Percentiles rank a stretch among this genome's conserved stretches.
Evolutionary conservation across 2,329 filamentous ascomycete species (phyloP).

Genomic region (Cordyceps tenuipes): DNA sequence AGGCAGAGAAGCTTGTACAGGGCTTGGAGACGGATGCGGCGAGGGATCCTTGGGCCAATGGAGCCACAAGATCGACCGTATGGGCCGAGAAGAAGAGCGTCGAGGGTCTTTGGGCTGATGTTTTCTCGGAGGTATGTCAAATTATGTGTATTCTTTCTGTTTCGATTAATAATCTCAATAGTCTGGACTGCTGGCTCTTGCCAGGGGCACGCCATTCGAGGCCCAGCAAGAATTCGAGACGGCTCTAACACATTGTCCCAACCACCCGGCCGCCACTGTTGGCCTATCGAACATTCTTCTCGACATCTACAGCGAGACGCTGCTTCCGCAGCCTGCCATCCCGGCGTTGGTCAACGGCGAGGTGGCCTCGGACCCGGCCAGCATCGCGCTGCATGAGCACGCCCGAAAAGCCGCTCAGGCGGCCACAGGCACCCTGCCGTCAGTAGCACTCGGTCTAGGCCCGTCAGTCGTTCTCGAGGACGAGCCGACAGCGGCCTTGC

Average conservation of each 20-base stretch:
- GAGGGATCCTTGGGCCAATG: constrained; percentile 53
- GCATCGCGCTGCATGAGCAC: constrained; percentile 12
- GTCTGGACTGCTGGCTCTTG: constrained; percentile 59
- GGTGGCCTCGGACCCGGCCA: constrained; percentile 13
- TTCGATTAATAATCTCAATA: constrained; percentile 24
- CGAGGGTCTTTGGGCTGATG: constrained; percentile 77
- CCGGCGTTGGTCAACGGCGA: constrained; percentile 29
- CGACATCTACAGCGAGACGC: constrained; percentile 67
- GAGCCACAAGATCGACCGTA: constrained; percentile 53
- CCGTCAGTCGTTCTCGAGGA: constrained; percentile 15
- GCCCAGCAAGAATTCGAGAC: constrained; percentile 75
- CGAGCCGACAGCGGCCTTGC: constrained; percentile 19
- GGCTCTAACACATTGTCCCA: constrained; percentile 67
- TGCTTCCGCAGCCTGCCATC: constrained; percentile 51
- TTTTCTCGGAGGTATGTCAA: constrained; percentile 65
- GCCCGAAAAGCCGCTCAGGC: constrained; percentile 8
- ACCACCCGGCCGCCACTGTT: constrained; percentile 74
- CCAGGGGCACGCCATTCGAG: constrained; percentile 53
- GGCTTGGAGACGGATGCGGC: constrained; percentile 59
- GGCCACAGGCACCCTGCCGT: constrained; percentile 26
- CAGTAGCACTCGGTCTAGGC: constrained; percentile 39
- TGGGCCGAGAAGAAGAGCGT: constrained; percentile 78
- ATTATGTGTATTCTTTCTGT: neutral
- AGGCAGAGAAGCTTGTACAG: constrained; percentile 71
- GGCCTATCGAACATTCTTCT: constrained; percentile 78